These are phyloP conservation scores for Spironucleus salmonicida DNA, from an alignment of 208 protist species.

Conservation along the genomic window DNA sequence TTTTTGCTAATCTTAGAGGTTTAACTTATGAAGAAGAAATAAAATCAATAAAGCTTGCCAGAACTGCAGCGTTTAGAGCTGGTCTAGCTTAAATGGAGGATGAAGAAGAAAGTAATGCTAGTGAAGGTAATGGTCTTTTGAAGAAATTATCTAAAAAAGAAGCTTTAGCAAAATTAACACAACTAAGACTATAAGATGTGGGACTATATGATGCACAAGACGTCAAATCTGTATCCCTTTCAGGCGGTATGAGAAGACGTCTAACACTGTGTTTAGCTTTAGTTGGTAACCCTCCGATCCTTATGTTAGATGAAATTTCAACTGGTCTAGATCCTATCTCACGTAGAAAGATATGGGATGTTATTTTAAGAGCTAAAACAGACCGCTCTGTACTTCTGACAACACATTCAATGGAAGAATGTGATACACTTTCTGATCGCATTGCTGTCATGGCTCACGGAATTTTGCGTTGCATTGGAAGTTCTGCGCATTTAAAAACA, in stretches of 20 bases:
- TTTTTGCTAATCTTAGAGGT: slow-evolving; percentile 11
- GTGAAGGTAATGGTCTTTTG: background rate
- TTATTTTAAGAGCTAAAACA: slow-evolving; percentile 6
- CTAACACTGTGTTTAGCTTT: slow-evolving; percentile 28
- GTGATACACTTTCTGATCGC: background rate
- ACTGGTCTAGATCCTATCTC: slow-evolving; percentile 31
- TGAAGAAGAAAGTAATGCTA: background rate
- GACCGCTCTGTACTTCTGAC: slow-evolving; percentile 23
- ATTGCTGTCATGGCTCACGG: slow-evolving; percentile 25
- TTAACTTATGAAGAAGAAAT: slow-evolving; percentile 27
- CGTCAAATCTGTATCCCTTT: background rate
- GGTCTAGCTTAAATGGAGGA: background rate
- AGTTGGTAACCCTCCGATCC: slow-evolving; percentile 18
- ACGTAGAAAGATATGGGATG: slow-evolving; percentile 18
- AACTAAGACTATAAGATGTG: background rate
- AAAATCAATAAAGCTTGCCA: background rate
- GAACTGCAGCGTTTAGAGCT: background rate
- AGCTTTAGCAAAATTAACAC: background rate
- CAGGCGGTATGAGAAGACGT: slow-evolving; percentile 37
- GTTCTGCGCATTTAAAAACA: background rate
- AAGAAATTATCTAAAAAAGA: background rate
- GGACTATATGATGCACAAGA: background rate
- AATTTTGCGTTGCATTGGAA: background rate
- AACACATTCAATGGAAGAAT: slow-evolving; percentile 36
- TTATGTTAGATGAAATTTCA: slow-evolving; percentile 36